Conservation (phyloP, 768 basidiomycete species). For the Suillus subaureus region DNA sequence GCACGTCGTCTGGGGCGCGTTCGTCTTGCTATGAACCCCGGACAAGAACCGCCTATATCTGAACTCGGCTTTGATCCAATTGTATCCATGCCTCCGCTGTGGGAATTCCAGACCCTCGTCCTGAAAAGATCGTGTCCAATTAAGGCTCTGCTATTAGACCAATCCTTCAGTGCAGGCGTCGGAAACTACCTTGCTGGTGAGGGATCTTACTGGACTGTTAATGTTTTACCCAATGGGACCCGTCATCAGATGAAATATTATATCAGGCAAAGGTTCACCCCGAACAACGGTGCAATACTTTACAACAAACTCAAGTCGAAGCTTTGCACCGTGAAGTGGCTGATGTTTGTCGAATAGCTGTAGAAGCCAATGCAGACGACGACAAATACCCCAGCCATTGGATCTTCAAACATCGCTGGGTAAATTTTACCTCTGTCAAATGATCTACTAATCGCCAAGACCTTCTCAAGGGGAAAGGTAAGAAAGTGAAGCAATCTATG, state of each 20-base stretch:
- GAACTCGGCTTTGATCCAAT: slow-evolving; percentile 79
- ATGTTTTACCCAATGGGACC: not conserved
- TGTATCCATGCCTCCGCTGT: slow-evolving; percentile 61
- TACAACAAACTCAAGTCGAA: slow-evolving; percentile 50
- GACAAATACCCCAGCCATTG: slow-evolving; percentile 65
- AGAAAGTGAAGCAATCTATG: slow-evolving; percentile 48
- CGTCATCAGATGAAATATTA: slow-evolving; percentile 60
- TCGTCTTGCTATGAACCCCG: slow-evolving; percentile 59
- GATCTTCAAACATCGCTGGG: slow-evolving; percentile 75
- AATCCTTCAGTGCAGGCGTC: slow-evolving; percentile 79
- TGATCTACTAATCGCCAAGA: slow-evolving; percentile 16
- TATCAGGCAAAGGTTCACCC: slow-evolving; percentile 78
- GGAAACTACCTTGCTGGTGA: slow-evolving; percentile 84
- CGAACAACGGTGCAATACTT: slow-evolving; percentile 60
- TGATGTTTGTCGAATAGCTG: slow-evolving; percentile 61
- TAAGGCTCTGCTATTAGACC: slow-evolving; percentile 77
- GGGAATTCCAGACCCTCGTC: slow-evolving; percentile 50
- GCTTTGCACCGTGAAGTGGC: slow-evolving; percentile 54
- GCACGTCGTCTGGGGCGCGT: slow-evolving; percentile 72
- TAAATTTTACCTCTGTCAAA: slow-evolving; percentile 24
- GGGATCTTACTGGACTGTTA: not conserved
- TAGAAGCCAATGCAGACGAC: slow-evolving; percentile 71
- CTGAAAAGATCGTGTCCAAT: slow-evolving; percentile 62
- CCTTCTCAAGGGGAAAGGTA: slow-evolving; percentile 55
- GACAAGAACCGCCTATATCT: slow-evolving; percentile 68